A percentile compares a stretch with the other conserved stretches of the same genome.
Evolutionary conservation across 164 flowering plant species (phyloP).

Genomic region (Nymphaea colorata): DNA sequence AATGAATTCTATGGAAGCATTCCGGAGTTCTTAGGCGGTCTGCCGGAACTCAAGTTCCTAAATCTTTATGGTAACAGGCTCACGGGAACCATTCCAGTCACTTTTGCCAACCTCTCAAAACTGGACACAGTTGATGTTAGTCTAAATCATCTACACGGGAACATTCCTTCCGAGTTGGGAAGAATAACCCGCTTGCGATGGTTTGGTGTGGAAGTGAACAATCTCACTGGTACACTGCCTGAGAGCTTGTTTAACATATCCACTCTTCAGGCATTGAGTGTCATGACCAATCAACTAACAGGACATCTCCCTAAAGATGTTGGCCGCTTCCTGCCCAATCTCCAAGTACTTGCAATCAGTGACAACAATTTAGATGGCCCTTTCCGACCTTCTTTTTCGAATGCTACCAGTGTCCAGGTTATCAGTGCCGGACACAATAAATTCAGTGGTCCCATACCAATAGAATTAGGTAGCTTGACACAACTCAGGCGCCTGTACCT

Average conservation of each 20-base stretch:
- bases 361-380: constrained; percentile 1
- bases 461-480: constrained; percentile 1
- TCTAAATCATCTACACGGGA: constrained; percentile 1
- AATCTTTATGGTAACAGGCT: constrained; percentile 4
- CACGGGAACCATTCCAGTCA: constrained; percentile 16
- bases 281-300: background rate
- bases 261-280: background rate
- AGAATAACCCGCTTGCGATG: background rate
- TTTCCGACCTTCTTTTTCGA: constrained; percentile 2
- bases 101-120: constrained; percentile 4
- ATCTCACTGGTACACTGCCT: constrained; percentile 8
- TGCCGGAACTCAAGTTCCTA: constrained; percentile 3
- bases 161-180: constrained; percentile 4
- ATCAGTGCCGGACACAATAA: background rate
- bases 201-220: background rate
- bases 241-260: constrained; percentile 2
- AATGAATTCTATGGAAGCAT: constrained; percentile 7
- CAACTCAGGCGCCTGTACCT: background rate
- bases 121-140: background rate
- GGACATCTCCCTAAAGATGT: background rate
- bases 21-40: background rate
- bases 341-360: background rate
- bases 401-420: constrained; percentile 3
- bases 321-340: constrained; percentile 1
- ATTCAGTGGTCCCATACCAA: constrained; percentile 5